Base-by-base conservation (phyloP, 345 rosid species). In the Boechera retrofracta region DNA sequence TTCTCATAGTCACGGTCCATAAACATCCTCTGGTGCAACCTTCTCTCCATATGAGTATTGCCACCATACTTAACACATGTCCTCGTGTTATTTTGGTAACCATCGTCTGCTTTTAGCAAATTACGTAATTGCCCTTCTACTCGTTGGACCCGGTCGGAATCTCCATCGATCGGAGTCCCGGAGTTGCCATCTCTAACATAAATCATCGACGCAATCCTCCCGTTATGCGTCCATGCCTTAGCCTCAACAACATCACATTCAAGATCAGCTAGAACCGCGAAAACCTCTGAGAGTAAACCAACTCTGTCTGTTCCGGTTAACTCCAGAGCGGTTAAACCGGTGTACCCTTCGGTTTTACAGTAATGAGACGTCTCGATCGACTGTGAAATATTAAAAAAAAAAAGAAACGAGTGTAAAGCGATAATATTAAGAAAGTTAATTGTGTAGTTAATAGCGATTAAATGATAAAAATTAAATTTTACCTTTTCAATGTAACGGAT, bases 21-120 rank as follows among this genome's bases (percentile, higher is more conserved):
- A 64, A 89, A 92, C 99, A 95, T 95, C 88, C 94, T 91, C 59
- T 95, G 99, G 61, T 95, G 99, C 39, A 95, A 67, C 81, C 99
- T 86, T 68, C 99, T 92, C 81, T 92, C 99, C 0, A 94, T 89
- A 41, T 95, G 99, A 0, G 94, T 92, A 3, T 73, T 73, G n/a
- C 90, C 90, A 1, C 84, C 97, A 85, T 92, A 82, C 0, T 94
- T 82, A 9, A 92, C 92, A 0, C 84, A 77, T 1, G 91, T 95
- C 69, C 85, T 92, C 5, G 82, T 86, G 0, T 90, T 94, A 21
- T 97, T 92, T 67, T 86, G 84, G 31, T 89, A 89, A 63, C 89
- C 97, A 26, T 92, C 94, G 70, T 92, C 96, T 4, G 93, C 94
- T 70, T 89, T 95, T 21, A 95, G 84, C 59, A 92, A 81, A 67